Base-by-base conservation (phyloP, 768 basidiomycete genomes). In the Leccinum sublutescens region DNA sequence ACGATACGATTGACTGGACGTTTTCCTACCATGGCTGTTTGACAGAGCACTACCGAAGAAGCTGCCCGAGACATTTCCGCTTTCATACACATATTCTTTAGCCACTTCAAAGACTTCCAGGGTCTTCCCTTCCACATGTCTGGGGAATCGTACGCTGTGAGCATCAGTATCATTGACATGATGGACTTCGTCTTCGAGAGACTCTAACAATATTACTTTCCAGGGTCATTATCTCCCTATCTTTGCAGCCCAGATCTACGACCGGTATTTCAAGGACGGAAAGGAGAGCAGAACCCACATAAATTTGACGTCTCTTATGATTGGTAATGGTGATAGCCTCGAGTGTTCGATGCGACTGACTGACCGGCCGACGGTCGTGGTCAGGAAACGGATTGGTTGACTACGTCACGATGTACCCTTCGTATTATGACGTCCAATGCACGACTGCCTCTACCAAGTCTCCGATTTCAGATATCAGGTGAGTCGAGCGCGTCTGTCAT, bases 71-170 rank as follows among this genome's bases (percentile, higher is more conserved):
- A 91, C 63, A 83, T 91, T 3, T 86, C 87, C 0, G 82, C 84
- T 0, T 91, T 91, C 62, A 77, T 90, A 1, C 75, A 81, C 4
- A 83, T 91, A 53, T 90, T 90, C 73, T 90, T 90, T 45, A 86
- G 89, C 64, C 79, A 85, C 58, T 92, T 92, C 67, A 78, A 71
- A 55, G 77, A 86, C 64, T 89, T 90, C 76, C 84, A 87, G 63
- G 88, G 86, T 3, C 75, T 87, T 17, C 60, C 66, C 19, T 85
- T 87, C 70, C 85, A 87, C 59, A 79, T 87, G 77, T 76, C 83
- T 2, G 85, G 79, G 11, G 79, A 85, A 71, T 83, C 82, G 5
- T 84, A 84, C 48, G 83, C 76, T 14, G 84, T 82, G 60, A 50
- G 58, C 5, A 34, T 34, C 34, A 6, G 14, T 34, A 34, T 34